A percentile compares a stretch with the other conserved stretches of the same genome.
phyloP scores from a whole-genome alignment of 2,329 filamentous ascomycete species.

The Alternaria angustiovoidea region DNA sequence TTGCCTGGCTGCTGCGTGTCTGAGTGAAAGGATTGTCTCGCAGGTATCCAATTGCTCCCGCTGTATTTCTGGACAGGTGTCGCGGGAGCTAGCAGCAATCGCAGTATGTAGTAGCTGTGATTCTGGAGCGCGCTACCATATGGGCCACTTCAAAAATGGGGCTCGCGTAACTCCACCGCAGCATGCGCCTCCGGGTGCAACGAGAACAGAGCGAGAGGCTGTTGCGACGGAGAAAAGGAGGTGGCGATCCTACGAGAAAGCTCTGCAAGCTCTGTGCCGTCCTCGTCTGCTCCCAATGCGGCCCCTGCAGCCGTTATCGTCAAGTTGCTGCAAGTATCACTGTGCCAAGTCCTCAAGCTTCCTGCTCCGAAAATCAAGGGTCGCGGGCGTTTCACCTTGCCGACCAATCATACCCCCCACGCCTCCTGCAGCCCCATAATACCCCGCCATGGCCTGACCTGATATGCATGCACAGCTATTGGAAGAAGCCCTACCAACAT shows the following conservation, averaged over 20 bases:
- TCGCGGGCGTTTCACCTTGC: slow-evolving; percentile 17
- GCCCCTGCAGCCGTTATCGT: slow-evolving; percentile 8
- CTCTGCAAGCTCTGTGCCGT: not conserved
- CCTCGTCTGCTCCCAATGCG: not conserved
- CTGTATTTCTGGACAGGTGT: slow-evolving; percentile 32
- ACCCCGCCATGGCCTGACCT: slow-evolving; percentile 25
- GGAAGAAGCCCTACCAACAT: not conserved
- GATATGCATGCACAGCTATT: slow-evolving; percentile 7
- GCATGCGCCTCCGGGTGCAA: not conserved
- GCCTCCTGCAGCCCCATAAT: slow-evolving; percentile 20
- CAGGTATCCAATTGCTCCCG: slow-evolving; percentile 6
- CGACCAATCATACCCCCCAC: slow-evolving; percentile 21
- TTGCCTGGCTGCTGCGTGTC: not conserved
- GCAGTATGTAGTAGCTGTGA: slow-evolving; percentile 16
- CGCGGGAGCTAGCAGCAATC: slow-evolving; percentile 28
- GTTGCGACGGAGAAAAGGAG: slow-evolving; percentile 9
- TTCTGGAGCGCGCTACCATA: slow-evolving; percentile 29
- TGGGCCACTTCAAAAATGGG: slow-evolving; percentile 19
- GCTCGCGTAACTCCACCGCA: slow-evolving; percentile 25
- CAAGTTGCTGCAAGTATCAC: slow-evolving; percentile 55
- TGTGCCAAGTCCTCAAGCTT: slow-evolving; percentile 29
- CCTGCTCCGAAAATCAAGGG: slow-evolving; percentile 18
- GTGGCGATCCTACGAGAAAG: slow-evolving; percentile 15
- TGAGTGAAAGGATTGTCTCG: not conserved
- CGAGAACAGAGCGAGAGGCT: not conserved